Base-by-base conservation (phyloP, 805 yeast species). In the Kurtzmaniella cleridarum region DNA sequence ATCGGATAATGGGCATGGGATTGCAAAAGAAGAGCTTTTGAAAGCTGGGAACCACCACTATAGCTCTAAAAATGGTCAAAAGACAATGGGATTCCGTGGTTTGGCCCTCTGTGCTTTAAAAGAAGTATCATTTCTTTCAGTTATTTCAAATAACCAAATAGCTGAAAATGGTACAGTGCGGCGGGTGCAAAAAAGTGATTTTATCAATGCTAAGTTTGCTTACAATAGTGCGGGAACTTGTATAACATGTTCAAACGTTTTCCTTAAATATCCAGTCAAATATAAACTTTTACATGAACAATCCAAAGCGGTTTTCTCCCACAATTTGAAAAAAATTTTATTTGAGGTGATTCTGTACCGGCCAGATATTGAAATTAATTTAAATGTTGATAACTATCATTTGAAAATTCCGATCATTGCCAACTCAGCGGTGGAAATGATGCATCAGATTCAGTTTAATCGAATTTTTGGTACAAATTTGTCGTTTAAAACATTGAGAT, bases 1-100 rank as follows among this genome's bases (percentile, higher is more conserved):
- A 1, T 43, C 44, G 1, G 97, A 90, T 56, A 67, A 90, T 55
- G 97, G 97, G 0, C 20, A 15, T 2, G 97, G 97, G 0, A 76
- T 90, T 2, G 41, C 46, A 3, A 66, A 69, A 0, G 64, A 50
- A 0, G 81, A 80, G 34, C 50, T 84, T 35, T 59, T 49, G 1
- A 30, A 47, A 2, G 51, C 84, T 1, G 88, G 84, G 0, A 35
- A 45, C 11, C 58, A 69, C 14, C 64, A 75, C 49, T 61, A 60
- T 40, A 82, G 91, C 0, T 80, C 90, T 0, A 85, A 82, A 48
- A 32, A 76, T 2, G 28, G 43, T 1, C 35, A 42, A 1, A 48
- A 70, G 11, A 8, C 82, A 0, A 75, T 69, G 46, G 95, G 95
- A 1, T 84, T 80, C 51, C 68, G 85, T 35, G 95, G 95, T 1